Conservation (phyloP, 495 filamentous ascomycete genomes). For the Penicillium taxi region DNA sequence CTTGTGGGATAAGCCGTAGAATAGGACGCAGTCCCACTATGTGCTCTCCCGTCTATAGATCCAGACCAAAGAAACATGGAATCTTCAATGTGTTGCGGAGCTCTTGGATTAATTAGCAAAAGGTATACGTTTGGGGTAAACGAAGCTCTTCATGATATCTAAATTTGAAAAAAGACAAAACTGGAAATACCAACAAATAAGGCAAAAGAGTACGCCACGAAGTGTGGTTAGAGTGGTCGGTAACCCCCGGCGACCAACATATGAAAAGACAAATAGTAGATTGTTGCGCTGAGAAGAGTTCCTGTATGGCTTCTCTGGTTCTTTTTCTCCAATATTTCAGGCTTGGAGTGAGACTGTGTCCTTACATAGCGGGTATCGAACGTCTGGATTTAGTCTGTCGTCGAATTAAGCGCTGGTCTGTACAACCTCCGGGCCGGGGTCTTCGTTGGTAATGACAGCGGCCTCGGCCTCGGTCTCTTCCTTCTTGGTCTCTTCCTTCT, state of each 20-base stretch:
- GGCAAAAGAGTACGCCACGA: constrained; percentile 11
- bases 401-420: constrained; percentile 32
- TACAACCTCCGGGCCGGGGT: constrained; percentile 20
- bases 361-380: too few species aligned
- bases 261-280: constrained; percentile 5
- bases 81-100: constrained; percentile 34
- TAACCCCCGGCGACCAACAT: constrained; percentile 3
- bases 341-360: too few species aligned
- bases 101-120: constrained; percentile 48
- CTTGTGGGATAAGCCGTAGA: too few species aligned
- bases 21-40: constrained; percentile 11
- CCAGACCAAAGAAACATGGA: constrained; percentile 2
- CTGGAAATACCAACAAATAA: neutral
- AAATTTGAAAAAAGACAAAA: constrained; percentile 62
- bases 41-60: constrained; percentile 14
- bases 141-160: constrained; percentile 53
- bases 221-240: constrained; percentile 12
- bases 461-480: constrained; percentile 19
- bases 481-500: constrained; percentile 12
- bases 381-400: constrained; percentile 7
- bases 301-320: too few species aligned
- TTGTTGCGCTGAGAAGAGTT: too few species aligned
- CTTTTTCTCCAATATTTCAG: too few species aligned
- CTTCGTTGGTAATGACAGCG: constrained; percentile 20
- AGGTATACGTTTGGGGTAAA: constrained; percentile 41